Evolutionary conservation across 805 yeast genomes (phyloP), one percentile per base, ranked within the genome.

Genomic region (Saccharomycopsis javanensis): DNA sequence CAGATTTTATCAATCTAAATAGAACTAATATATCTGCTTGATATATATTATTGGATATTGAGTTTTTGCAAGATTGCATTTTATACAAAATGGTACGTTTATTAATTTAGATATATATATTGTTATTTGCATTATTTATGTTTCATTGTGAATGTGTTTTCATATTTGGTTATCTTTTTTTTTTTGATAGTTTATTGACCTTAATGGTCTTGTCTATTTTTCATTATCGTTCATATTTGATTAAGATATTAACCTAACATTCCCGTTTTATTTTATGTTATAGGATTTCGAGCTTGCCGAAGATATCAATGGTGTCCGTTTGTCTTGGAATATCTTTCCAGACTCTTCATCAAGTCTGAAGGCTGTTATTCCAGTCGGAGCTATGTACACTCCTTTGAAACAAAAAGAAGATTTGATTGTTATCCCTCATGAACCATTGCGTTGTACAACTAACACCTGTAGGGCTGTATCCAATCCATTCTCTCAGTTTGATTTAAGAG

Each of bases 341-440:
- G 82, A 87, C 46, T 85, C 96, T 38, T 82, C 90, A 64, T 81
- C 82, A 46, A 98, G 94, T 70, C 94, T 96, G 18, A 84, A 85
- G 65, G 86, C 90, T 66, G 95, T 92, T 18, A 91, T 94, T 33
- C 99, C 99, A 11, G 84, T 94, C 37, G 96, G 97, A 46, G 85
- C 96, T 57, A 74, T 94, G 61, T 94, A 90, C 75, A 91, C 97
- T n/a, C 99, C 99, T 7, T 78, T 94, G 64, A 82, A 88, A 66
- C 81, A 81, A 58, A 80, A 87, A 63, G 86, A 85, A 59, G 90
- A 85, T 62, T 75, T 89, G 61, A 85, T 88, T 16, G 72, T 87
- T 55, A 89, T 92, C 57, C 80, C 80, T 65, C 89, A 90, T 71
- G 96, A 91, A 69, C 97, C 97, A 11, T 82, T 83, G 54, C 72